These are phyloP conservation scores for Zizania latifolia DNA, from an alignment of 176 grass and related monocot genomes.

Conservation along the genomic window DNA sequence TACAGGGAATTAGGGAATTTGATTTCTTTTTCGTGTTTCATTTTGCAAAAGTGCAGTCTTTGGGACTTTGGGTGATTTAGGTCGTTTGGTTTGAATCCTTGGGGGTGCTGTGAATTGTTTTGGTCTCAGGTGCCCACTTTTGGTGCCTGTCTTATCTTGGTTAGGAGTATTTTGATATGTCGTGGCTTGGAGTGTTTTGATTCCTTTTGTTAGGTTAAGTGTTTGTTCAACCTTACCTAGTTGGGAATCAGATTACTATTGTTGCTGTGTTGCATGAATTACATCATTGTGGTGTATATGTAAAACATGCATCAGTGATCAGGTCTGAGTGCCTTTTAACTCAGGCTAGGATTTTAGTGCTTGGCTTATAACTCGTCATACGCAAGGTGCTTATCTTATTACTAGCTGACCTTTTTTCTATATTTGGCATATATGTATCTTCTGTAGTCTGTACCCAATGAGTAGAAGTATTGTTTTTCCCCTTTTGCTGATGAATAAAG, in stretches of 20 bases:
- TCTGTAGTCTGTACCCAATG: background rate
- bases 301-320: no score
- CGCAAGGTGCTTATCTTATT: slow-evolving; percentile 2
- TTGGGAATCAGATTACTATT: background rate
- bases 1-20: background rate
- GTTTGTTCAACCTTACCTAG: background rate
- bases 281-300: no score
- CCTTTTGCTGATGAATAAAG: background rate
- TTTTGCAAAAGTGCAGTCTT: background rate
- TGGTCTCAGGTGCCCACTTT: background rate
- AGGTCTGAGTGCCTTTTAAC: background rate
- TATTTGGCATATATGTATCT: background rate
- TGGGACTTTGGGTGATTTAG: background rate
- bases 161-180: background rate
- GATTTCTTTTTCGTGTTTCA: background rate
- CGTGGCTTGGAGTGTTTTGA: no score
- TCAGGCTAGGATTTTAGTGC: background rate
- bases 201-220: background rate
- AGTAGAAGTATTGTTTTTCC: background rate
- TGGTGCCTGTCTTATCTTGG: background rate
- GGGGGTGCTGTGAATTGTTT: background rate
- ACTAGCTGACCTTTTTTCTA: background rate
- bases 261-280: background rate
- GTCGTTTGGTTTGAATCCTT: background rate
- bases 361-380: slow-evolving; percentile 13